Evolutionary conservation across 192 early-diverging fungal genomes (phyloP), one percentile per base, ranked within the genome.

Genomic region (Paraglomus occultum): DNA sequence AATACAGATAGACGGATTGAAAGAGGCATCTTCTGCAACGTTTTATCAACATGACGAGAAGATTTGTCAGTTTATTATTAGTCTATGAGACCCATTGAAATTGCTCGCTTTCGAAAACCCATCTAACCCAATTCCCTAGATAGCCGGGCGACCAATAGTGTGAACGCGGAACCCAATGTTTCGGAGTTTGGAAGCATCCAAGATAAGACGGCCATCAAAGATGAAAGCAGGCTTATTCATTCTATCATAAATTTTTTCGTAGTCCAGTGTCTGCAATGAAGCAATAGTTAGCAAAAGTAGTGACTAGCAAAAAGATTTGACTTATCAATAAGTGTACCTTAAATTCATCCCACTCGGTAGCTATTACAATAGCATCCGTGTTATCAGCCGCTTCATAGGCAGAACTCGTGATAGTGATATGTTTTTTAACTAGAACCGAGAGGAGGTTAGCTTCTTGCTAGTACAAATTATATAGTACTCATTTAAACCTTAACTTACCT

Each of bases 311-410:
- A 31, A 14, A 7, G n/a, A 48, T 7, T 10, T 31, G 39, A 57
- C 18, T 57, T 11, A 20, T 45, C 7, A 10, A 48, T 40, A 52
- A 58, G 70, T 31, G 31, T 63, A 79, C 79, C 79, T 89, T 90
- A 82, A 96, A 95, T 81, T 95, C 94, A 74, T 91, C 85, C 95
- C 95, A 97, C 61, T 94, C 90, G 20, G 94, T 95, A 44, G 90
- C 71, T 43, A 97, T 78, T 6, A 95, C 89, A 63, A 94, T 78
- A 4, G 91, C 93, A 80, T 91, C 91, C 31, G 86, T 87, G 45
- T 78, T 84, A 53, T 81, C 79, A 64, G 85, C 81, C 2, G 93
- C 91, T 38, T 85, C 83, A 76, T 93, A 92, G 20, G 91, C 83
- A 64, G 77, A 72, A 45, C 64, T 22, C 73, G 80, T 84, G 69